phyloP scores from a whole-genome alignment of 2,329 filamentous ascomycete genomes.

The Aureobasidium zeae region DNA sequence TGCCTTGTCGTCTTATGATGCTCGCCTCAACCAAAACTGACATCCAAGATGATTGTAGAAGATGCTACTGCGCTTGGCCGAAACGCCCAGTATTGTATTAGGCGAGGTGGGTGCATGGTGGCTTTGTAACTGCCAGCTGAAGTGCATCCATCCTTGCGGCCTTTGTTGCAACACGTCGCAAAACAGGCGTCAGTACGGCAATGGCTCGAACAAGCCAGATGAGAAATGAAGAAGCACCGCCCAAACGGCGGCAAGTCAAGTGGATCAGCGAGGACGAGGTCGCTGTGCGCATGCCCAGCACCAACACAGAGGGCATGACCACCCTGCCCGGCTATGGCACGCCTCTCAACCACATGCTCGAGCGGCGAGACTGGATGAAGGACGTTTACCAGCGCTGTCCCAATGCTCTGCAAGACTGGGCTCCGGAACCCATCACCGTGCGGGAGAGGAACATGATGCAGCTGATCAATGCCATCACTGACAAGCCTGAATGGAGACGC shows the following conservation, averaged over 20 bases:
- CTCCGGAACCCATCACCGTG: conserved; percentile 7
- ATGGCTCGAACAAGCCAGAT: neutral
- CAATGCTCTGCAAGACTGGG: conserved; percentile 4
- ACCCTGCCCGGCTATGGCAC: neutral
- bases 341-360: neutral
- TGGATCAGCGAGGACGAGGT: conserved; percentile 4
- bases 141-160: too few relatives aligned
- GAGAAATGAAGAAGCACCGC: neutral
- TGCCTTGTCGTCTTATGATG: too few relatives aligned
- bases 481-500: conserved; percentile 26
- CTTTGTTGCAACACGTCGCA: too few relatives aligned
- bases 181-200: too few relatives aligned
- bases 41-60: too few relatives aligned
- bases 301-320: neutral
- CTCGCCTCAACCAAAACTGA: too few relatives aligned
- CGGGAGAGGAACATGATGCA: conserved; percentile 25
- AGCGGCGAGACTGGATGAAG: neutral
- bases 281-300: neutral
- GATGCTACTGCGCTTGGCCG: too few relatives aligned
- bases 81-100: too few relatives aligned
- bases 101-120: too few relatives aligned
- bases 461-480: conserved; percentile 24
- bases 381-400: neutral
- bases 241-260: neutral
- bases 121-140: too few relatives aligned